Evolutionary conservation across 768 basidiomycete species (phyloP), one percentile per base, ranked within the genome.

Genomic region (Mycena venus): DNA sequence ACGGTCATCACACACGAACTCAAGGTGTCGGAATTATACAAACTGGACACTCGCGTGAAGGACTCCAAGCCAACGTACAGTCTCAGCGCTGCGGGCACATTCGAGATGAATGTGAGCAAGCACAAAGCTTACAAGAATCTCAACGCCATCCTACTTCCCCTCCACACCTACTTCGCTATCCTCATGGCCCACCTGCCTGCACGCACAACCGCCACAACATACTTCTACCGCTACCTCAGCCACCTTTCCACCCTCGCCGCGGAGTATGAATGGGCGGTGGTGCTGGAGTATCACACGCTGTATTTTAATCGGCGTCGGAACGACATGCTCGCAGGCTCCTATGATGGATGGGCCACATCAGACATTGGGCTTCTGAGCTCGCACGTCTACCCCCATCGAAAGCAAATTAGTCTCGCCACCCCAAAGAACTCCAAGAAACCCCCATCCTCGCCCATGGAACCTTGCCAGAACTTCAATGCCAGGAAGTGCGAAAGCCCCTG

Each of bases 1-100:
- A 15, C n/a, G 12, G 70, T 75, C 31, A 75, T 75, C 66, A 42
- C 32, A 8, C 74, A 77, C 62, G 66, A 75, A 12, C 68, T 80
- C 44, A 56, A 67, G 23, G 78, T 71, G 8, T 47, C 73, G 31
- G 79, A 80, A n/a, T 63, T 79, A 36, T 47, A 72, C 59, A 76
- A 78, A n/a, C 63, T 77, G 4, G 73, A 80, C 40, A 27, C 75
- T 19, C 69, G 69, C 27, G 27, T 47, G 27, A 44, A 49, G 23
- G 47, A 64, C 27, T 47, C 40, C n/a, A 29, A 64, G 27, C 42
- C 40, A 2, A 19, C 51, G 21, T 56, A 53, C 31, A 53, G 31
- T 34, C 31, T 67, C 12, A 53, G 27, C 19, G 51, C 51, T 19
- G 40, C 44, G 3, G 70, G 59, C 9, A 44, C 42, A 2, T 34